Conservation (phyloP, 225 moss, liverwort and hornwort species). For the Physcomitrellopsis africana region DNA sequence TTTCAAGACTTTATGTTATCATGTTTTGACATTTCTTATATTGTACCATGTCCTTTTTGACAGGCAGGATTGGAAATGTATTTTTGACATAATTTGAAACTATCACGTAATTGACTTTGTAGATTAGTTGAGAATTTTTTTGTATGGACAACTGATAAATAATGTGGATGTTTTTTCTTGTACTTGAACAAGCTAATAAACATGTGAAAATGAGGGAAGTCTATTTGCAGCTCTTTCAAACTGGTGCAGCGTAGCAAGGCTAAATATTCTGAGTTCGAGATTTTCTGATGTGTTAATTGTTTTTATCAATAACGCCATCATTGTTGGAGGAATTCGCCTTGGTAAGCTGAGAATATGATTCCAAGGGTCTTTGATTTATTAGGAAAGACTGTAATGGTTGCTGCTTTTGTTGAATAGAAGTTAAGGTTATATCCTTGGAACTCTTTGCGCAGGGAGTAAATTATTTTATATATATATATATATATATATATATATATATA, state of each 20-base stretch:
- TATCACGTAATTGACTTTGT: slow-evolving; percentile 32
- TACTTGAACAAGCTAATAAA: slow-evolving; percentile 42
- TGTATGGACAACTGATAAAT: slow-evolving; percentile 19
- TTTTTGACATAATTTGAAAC: slow-evolving; percentile 29
- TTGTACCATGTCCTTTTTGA: slow-evolving; percentile 25
- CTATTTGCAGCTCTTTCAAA: slow-evolving; percentile 15
- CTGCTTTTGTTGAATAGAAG: background rate
- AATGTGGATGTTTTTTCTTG: slow-evolving; percentile 18
- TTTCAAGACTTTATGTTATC: slow-evolving; percentile 31
- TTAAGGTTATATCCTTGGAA: background rate
- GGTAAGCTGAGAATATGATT: background rate
- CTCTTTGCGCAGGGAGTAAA: background rate
- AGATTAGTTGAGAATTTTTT: slow-evolving; percentile 25
- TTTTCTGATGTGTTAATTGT: background rate
- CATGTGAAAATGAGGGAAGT: slow-evolving; percentile 28
- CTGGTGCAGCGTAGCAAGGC: slow-evolving; percentile 16
- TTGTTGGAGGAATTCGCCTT: background rate
- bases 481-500: background rate
- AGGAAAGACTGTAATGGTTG: background rate
- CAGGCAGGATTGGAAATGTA: slow-evolving; percentile 35
- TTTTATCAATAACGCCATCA: background rate
- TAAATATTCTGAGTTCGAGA: slow-evolving; percentile 2
- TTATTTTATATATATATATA: background rate
- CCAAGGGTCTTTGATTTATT: too few relatives aligned
- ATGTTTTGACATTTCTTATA: slow-evolving; percentile 35